Percentiles rank a stretch among this genome's conserved stretches.
These are phyloP conservation scores for Annulohypoxylon maeteangense DNA, from an alignment of 495 filamentous ascomycete species.

Conservation along the genomic window DNA sequence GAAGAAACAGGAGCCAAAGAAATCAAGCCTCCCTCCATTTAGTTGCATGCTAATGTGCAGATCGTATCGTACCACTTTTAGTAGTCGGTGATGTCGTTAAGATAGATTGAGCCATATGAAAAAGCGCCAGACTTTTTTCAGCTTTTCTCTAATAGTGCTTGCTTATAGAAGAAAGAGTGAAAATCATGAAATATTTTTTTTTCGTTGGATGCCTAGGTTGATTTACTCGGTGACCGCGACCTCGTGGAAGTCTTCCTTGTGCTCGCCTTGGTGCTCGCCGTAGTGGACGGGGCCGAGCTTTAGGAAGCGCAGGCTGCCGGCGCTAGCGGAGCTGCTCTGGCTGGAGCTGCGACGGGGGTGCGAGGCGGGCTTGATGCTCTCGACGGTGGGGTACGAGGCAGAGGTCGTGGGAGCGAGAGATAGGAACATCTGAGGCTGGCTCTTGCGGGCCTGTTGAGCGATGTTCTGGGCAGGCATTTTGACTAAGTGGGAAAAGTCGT, in stretches of 20 bases:
- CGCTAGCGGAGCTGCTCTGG: constrained; percentile 37
- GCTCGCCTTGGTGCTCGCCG: constrained; percentile 57
- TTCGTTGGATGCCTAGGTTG: too few relatives aligned
- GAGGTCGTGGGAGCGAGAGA: constrained; percentile 58
- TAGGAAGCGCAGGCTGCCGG: constrained; percentile 56
- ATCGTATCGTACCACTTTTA: constrained; percentile 33
- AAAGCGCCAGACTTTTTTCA: constrained; percentile 10
- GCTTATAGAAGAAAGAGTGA: not conserved
- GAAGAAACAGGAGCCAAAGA: constrained; percentile 4
- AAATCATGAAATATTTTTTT: constrained; percentile 3
- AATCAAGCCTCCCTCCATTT: constrained; percentile 24
- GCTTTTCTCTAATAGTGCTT: constrained; percentile 26
- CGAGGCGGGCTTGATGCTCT: constrained; percentile 44
- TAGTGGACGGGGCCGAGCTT: constrained; percentile 63
- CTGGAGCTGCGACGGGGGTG: constrained; percentile 46
- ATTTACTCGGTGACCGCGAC: constrained; percentile 55
- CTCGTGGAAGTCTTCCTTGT: constrained; percentile 59
- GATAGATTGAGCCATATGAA: constrained; percentile 5
- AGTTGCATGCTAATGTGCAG: constrained; percentile 27
- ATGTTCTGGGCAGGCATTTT: constrained; percentile 45
- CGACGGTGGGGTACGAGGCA: constrained; percentile 54
- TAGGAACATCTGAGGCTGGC: constrained; percentile 55
- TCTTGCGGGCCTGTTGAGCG: constrained; percentile 31
- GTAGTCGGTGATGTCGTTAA: constrained; percentile 35
- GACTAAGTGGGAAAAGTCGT: constrained; percentile 1